Evolutionary conservation across 2,329 filamentous ascomycete genomes (phyloP), one percentile per base, ranked within the genome.

Genomic region (Aspergillus fructus): DNA sequence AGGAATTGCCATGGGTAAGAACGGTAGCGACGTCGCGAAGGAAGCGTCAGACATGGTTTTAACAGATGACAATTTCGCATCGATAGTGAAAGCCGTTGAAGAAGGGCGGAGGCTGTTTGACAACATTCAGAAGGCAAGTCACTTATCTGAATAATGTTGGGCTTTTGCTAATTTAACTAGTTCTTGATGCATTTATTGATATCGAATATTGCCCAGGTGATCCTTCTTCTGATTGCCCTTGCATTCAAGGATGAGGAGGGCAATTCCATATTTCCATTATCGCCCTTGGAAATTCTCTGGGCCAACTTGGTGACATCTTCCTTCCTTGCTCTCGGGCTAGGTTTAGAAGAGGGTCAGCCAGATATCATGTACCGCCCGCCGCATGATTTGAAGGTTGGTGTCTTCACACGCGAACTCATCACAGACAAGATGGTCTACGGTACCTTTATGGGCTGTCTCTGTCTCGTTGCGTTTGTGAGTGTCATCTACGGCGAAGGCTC

Each of bases 301-400:
- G 90, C 96, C 70, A 96, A 96, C 73, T 90, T 96, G 83, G 83
- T 94, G 47, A 96, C 92, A 0, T 93, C 89, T 23, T 90, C 88
- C 21, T 88, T 94, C 73, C 89, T 91, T 1, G 92, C 91, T 48
- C 91, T 96, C 73, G 92, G 91, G 21, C 85, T 96, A 0, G 91
- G 91, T 8, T 86, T 91, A 47, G 91, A 96, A 72, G 79, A 83
- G 50, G 89, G 89, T 0, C 85, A 88, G 0, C 81, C 84, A 3
- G 89, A 93, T 66, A 86, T 96, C 56, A 91, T 96, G 85, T 80
- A 82, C 59, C 89, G 91, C 55, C 89, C 90, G 8, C 92, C 92
- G 0, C 90, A 93, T 58, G 81, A 88, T 49, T 63, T 74, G 6
- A 74, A 70, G 24, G 62, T 75, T 15, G 74, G 74, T 1, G 72